These are phyloP conservation scores for Septoria petroselini DNA, from an alignment of 2,329 filamentous ascomycete genomes.

Conservation along the genomic window DNA sequence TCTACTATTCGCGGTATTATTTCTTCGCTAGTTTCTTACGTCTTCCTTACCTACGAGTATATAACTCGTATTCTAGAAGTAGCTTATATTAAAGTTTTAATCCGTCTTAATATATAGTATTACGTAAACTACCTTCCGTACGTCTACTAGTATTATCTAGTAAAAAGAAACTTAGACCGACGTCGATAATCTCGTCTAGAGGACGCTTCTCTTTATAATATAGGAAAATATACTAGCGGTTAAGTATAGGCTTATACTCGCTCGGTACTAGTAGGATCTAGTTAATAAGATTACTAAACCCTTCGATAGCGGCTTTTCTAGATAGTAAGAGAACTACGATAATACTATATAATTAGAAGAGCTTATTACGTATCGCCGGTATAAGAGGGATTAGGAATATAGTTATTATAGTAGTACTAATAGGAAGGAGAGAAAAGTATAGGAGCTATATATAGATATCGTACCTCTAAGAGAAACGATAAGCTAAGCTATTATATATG, in stretches of 20 bases:
- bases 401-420: no score
- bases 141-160: neutral
- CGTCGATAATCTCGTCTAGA: constrained; percentile 1
- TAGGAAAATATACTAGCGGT: neutral
- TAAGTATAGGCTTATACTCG: neutral
- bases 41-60: no score
- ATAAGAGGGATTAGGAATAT: neutral
- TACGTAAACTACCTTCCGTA: neutral
- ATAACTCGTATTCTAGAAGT: no score
- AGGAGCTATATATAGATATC: no score
- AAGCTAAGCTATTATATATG: no score
- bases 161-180: neutral
- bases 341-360: neutral
- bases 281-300: constrained; percentile 1
- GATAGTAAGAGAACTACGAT: neutral
- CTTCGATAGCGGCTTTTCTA: neutral
- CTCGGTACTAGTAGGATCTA: neutral
- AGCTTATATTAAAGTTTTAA: no score
- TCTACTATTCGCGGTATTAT: no score
- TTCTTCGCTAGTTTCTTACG: no score
- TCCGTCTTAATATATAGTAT: neutral
- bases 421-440: no score
- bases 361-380: neutral
- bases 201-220: neutral
- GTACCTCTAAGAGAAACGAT: no score